Evolutionary conservation across 2,329 filamentous ascomycete species (phyloP).

Genomic region (Sclerotinia sclerotiorum): DNA sequence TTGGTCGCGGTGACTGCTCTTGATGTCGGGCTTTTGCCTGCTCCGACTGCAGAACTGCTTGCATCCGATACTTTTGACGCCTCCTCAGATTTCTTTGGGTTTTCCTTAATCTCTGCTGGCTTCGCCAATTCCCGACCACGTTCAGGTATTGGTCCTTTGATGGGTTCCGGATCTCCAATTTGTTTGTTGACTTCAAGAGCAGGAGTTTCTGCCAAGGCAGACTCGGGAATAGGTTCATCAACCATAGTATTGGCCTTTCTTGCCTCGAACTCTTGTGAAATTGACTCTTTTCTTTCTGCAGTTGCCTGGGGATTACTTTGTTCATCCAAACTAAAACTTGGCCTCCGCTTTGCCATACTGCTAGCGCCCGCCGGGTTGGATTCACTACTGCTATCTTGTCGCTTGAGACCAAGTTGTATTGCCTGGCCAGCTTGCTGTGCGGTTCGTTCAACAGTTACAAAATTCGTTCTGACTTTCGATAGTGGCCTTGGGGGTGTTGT

Average conservation of each 20-base stretch:
- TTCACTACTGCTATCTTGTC: conserved; percentile 38
- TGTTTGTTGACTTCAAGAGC: conserved; percentile 30
- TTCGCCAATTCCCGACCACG: conserved; percentile 21
- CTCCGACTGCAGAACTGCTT: background rate
- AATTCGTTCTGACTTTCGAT: conserved; percentile 73
- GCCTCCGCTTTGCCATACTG: conserved; percentile 35
- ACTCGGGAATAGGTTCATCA: conserved; percentile 37
- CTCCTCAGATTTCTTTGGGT: conserved; percentile 17
- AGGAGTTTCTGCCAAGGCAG: conserved; percentile 34
- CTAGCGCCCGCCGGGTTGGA: background rate
- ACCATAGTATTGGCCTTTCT: conserved; percentile 35
- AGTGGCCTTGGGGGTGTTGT: conserved; percentile 60
- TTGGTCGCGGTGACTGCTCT: conserved; percentile 6
- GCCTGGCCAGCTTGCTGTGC: conserved; percentile 41
- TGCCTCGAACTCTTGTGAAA: conserved; percentile 32
- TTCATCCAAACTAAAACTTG: conserved; percentile 38
- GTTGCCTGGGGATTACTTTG: conserved; percentile 31
- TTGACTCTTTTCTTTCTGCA: conserved; percentile 33
- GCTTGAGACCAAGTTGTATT: conserved; percentile 46
- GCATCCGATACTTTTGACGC: background rate
- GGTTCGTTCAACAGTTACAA: conserved; percentile 65
- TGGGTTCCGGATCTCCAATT: conserved; percentile 25
- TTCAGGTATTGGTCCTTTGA: conserved; percentile 22
- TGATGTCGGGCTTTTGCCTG: conserved; percentile 9
- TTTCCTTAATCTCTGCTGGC: conserved; percentile 28